Evolutionary conservation across 345 rosid species (phyloP).

Genomic region (Populus tremula): DNA sequence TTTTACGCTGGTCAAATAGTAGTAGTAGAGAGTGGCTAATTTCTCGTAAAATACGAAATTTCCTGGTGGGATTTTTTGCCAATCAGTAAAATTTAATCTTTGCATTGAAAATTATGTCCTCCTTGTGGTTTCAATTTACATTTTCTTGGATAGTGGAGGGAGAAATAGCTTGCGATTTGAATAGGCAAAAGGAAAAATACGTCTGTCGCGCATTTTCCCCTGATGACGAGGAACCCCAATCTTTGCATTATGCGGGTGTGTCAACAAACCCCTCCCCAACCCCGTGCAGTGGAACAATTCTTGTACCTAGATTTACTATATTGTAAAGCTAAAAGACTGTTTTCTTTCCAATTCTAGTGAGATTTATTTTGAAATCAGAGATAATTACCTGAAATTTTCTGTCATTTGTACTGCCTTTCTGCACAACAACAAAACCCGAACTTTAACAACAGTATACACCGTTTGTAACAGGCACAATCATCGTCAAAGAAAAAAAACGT

Average conservation of each 20-base stretch:
- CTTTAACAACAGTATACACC: background rate
- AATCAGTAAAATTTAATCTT: too few relatives aligned
- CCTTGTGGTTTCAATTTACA: too few relatives aligned
- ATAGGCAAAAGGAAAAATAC: background rate
- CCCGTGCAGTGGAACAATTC: background rate
- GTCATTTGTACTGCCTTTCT: slow-evolving; percentile 84
- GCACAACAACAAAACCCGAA: slow-evolving; percentile 22
- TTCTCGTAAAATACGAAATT: background rate
- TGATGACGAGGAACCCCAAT: too few relatives aligned
- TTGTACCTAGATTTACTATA: background rate
- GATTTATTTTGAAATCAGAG: background rate
- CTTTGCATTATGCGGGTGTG: too few relatives aligned
- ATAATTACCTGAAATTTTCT: slow-evolving; percentile 70
- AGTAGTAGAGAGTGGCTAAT: background rate
- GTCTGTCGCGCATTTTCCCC: too few relatives aligned
- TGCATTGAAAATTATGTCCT: background rate
- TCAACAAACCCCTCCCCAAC: too few relatives aligned
- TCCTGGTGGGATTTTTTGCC: too few relatives aligned
- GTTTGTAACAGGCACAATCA: background rate
- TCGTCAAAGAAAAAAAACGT: slow-evolving; percentile 32
- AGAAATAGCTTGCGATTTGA: background rate
- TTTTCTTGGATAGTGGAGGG: too few relatives aligned
- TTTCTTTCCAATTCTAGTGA: background rate
- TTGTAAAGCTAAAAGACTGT: background rate
- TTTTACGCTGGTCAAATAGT: background rate